Percentiles rank a stretch among this genome's conserved stretches.
Conservation (phyloP, 1,284 basidiomycete species). For the Ganoderma boninense region DNA sequence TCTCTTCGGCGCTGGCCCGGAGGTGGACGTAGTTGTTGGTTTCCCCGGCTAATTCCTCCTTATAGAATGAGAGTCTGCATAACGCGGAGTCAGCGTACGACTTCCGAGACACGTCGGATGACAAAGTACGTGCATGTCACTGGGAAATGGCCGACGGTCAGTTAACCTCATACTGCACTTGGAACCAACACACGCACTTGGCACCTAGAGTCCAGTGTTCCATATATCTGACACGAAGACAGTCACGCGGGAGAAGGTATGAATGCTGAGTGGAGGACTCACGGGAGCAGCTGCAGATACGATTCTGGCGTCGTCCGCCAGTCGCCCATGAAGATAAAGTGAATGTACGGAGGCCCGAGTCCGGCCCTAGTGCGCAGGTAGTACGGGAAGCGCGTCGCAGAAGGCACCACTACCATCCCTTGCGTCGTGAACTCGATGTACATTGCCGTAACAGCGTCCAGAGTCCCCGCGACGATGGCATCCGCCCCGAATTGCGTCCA, state of each 20-base stretch:
- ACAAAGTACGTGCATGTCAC: slow-evolving; percentile 15
- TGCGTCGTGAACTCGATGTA: slow-evolving; percentile 27
- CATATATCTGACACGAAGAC: slow-evolving; percentile 18
- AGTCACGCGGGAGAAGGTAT: not conserved
- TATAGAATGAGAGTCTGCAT: slow-evolving; percentile 28
- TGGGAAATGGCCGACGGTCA: not conserved
- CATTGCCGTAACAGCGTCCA: slow-evolving; percentile 27
- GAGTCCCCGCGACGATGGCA: slow-evolving; percentile 26
- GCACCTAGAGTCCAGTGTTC: slow-evolving; percentile 29
- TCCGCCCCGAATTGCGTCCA: slow-evolving; percentile 28
- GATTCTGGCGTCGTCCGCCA: slow-evolving; percentile 24
- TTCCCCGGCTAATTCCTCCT: slow-evolving; percentile 24
- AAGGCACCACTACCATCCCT: slow-evolving; percentile 17
- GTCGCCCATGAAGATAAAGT: slow-evolving; percentile 26
- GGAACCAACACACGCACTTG: slow-evolving; percentile 20
- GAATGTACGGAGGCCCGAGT: slow-evolving; percentile 26
- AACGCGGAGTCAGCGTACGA: not conserved
- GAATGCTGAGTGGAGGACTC: not conserved
- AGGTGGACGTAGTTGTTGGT: slow-evolving; percentile 27
- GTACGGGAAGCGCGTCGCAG: slow-evolving; percentile 26
- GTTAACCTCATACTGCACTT: not conserved
- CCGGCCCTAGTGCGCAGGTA: slow-evolving; percentile 29
- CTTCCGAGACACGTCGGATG: not conserved
- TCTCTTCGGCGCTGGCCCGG: slow-evolving; percentile 19
- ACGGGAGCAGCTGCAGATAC: slow-evolving; percentile 31